These are phyloP conservation scores for Leonotis leonurus DNA, from an alignment of 257 asterid species.

Conservation along the genomic window DNA sequence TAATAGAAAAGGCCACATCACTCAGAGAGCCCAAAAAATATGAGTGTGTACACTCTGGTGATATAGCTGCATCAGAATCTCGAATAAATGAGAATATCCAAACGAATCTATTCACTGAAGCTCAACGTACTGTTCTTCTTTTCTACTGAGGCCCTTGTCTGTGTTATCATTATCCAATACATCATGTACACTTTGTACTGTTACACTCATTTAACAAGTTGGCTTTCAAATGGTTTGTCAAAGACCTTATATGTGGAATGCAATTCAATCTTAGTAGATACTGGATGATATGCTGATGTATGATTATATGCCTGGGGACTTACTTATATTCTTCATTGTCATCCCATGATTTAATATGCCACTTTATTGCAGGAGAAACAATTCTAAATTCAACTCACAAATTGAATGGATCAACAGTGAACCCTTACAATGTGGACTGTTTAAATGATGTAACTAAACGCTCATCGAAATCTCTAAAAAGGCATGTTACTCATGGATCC, in stretches of 20 bases:
- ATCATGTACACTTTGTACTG: background rate
- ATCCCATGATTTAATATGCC: constrained; percentile 16
- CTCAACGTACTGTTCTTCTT: constrained; percentile 34
- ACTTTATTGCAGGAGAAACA: constrained; percentile 29
- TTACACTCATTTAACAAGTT: constrained; percentile 5
- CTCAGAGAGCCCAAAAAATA: constrained; percentile 32
- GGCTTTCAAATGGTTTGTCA: constrained; percentile 10
- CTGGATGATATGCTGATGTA: background rate
- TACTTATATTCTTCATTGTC: background rate
- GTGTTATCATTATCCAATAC: background rate
- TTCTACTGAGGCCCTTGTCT: constrained; percentile 3
- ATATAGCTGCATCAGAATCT: constrained; percentile 38
- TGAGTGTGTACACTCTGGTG: constrained; percentile 26
- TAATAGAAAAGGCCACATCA: constrained; percentile 43
- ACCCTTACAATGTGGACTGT: constrained; percentile 32
- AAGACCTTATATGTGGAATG: constrained; percentile 10
- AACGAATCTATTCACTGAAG: constrained; percentile 30
- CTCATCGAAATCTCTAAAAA: constrained; percentile 42
- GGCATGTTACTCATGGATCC: constrained; percentile 19
- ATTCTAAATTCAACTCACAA: constrained; percentile 22
- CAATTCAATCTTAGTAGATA: background rate
- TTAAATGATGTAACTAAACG: constrained; percentile 29
- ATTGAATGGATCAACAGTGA: constrained; percentile 34
- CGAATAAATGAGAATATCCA: constrained; percentile 29
- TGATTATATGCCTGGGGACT: constrained; percentile 8